Evolutionary conservation across 495 filamentous ascomycete genomes (phyloP), one percentile per base, ranked within the genome.

Genomic region (Viridothelium virens): DNA sequence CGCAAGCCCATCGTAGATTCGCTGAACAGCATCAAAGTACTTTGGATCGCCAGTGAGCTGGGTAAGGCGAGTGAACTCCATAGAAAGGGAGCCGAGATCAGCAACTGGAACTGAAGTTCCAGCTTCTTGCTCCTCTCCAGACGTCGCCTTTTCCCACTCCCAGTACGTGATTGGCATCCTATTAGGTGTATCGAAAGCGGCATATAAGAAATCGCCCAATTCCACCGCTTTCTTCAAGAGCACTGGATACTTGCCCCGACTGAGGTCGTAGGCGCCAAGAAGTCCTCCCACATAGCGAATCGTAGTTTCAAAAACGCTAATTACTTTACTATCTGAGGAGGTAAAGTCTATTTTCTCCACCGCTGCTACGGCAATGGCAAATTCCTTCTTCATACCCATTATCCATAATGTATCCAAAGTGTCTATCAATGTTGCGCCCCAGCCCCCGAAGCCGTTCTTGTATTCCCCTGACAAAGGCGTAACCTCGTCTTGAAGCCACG

Each of bases 401-500:
- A 77, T 77, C 72, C 71, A 76, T 16, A 78, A 64, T 33, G 76
- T 72, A 62, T 78, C 76, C 33, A 72, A 46, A 31, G 69, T 66
- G 50, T 78, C 76, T 18, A 78, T 72, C 38, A 78, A 66, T 18
- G 76, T 77, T 9, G 75, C 76, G 47, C 67, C 76, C 76, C 76
- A 77, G 18, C 74, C 76, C 0, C 76, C 68, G 62, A 76, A 77
- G 14, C 64, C 50, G 56, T 76, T 70, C 36, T 77, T 79, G 36
- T 74, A 83, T 11, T 74, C 74, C 6, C 83, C 86, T 6, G 81
- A 83, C 1, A 90, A 70, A 0, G 92, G 92, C 37, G 78, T 80
- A 12, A 96, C 76, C 65, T 95, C 92, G 70, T 96, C 92, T 62
- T 86, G 82, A 65, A 84, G 73, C 90, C 91, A 96, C 0, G 92